These are phyloP conservation scores for Brassica juncea DNA, from an alignment of 345 rosid genomes.

Conservation along the genomic window DNA sequence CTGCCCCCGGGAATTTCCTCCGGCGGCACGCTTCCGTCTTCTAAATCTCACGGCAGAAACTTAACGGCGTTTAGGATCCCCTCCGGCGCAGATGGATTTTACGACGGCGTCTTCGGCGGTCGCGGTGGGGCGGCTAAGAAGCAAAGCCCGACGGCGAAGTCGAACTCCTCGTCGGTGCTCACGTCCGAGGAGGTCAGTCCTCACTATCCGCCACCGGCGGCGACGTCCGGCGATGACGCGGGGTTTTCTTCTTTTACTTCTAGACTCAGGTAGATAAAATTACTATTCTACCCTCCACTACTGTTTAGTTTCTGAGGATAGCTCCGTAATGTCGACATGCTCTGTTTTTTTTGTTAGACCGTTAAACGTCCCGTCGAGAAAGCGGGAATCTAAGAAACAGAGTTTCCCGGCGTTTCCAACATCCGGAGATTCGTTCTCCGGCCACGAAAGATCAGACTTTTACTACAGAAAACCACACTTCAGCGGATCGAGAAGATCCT, in stretches of 20 bases:
- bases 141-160: conserved; percentile 29
- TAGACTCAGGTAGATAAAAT: conserved; percentile 61
- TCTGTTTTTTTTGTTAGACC: conserved; percentile 51
- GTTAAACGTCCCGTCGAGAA: conserved; percentile 70
- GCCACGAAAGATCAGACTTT: conserved; percentile 32
- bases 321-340: not conserved
- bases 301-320: not conserved
- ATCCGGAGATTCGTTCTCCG: not conserved
- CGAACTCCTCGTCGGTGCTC: conserved; percentile 73
- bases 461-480: conserved; percentile 33
- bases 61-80: conserved; percentile 77
- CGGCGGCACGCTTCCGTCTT: conserved; percentile 21
- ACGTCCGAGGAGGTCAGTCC: conserved; percentile 90
- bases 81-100: conserved; percentile 52
- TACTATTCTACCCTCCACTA: not conserved
- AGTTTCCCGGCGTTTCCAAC: conserved; percentile 41
- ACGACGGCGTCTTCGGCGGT: conserved; percentile 61
- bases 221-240: conserved; percentile 56
- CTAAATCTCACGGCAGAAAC: conserved; percentile 52
- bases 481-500: conserved; percentile 50
- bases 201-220: conserved; percentile 48
- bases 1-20: conserved; percentile 45
- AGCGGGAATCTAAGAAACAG: conserved; percentile 41
- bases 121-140: conserved; percentile 44
- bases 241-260: conserved; percentile 76